These are phyloP conservation scores for Camelina hispida DNA, from an alignment of 345 rosid genomes.

Conservation along the genomic window DNA sequence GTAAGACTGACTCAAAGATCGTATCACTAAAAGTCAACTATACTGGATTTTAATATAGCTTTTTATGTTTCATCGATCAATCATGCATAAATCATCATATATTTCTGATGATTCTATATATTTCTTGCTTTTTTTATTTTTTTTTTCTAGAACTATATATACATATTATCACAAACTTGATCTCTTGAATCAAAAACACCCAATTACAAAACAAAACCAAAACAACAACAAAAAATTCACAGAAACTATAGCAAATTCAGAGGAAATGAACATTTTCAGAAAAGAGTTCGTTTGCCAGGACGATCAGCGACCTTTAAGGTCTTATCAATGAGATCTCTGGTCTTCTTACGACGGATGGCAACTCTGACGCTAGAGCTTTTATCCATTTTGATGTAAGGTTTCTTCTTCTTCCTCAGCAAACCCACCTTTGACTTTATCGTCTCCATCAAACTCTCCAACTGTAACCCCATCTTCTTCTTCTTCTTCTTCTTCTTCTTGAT, in stretches of 20 bases:
- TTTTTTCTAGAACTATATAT: conserved; percentile 22
- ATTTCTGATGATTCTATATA: neutral
- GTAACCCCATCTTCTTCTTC: conserved; percentile 63
- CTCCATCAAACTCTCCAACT: conserved; percentile 75
- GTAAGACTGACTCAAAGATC: conserved; percentile 6
- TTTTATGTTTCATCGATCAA: neutral
- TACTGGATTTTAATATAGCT: neutral
- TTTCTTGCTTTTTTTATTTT: conserved; percentile 2
- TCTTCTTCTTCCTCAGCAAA: conserved; percentile 59
- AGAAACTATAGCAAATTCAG: neutral
- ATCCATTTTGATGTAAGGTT: conserved; percentile 85
- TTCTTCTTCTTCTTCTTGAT: neutral
- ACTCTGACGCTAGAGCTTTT: conserved; percentile 94
- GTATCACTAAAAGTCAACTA: conserved; percentile 10
- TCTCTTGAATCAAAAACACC: conserved; percentile 13
- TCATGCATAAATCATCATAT: conserved; percentile 2
- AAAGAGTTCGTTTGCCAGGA: conserved; percentile 65
- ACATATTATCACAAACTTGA: conserved; percentile 24
- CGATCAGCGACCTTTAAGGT: conserved; percentile 80
- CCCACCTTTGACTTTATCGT: conserved; percentile 89
- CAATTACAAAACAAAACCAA: neutral
- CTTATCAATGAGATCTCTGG: conserved; percentile 73
- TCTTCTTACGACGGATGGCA: conserved; percentile 93
- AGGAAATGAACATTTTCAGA: conserved; percentile 23
- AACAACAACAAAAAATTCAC: neutral